Conservation (phyloP, 352 stramenopile species). For the Globisporangium solare region DNA sequence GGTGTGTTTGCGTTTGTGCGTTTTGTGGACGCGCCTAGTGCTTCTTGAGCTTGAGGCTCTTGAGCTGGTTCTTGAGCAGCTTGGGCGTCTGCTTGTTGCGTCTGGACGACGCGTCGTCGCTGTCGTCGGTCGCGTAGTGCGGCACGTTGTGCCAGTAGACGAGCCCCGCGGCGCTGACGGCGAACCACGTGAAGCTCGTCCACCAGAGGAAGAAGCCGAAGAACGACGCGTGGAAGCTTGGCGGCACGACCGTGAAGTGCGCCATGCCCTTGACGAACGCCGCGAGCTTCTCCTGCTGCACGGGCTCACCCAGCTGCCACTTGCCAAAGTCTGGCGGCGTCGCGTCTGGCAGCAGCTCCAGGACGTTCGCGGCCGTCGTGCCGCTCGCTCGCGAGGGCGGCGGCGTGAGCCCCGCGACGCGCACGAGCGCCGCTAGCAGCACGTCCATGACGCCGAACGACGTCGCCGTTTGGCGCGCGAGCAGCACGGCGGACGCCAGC, state of each 20-base stretch:
- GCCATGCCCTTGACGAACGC: slow-evolving; percentile 62
- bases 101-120: slow-evolving; percentile 2
- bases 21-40: slow-evolving; percentile 17
- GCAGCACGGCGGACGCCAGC: slow-evolving; percentile 37
- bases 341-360: slow-evolving; percentile 28
- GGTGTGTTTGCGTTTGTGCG: neutral
- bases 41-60: slow-evolving; percentile 63
- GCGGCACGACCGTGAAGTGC: slow-evolving; percentile 53
- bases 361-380: neutral
- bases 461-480: slow-evolving; percentile 50
- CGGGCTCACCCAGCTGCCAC: slow-evolving; percentile 51
- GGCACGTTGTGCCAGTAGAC: slow-evolving; percentile 72
- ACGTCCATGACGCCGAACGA: slow-evolving; percentile 39
- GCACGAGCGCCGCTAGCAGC: slow-evolving; percentile 22
- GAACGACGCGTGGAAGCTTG: slow-evolving; percentile 49
- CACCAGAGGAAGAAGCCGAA: slow-evolving; percentile 67
- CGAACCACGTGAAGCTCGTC: slow-evolving; percentile 53
- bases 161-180: slow-evolving; percentile 31
- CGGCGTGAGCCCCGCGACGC: slow-evolving; percentile 12
- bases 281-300: slow-evolving; percentile 36
- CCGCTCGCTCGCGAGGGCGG: slow-evolving; percentile 15
- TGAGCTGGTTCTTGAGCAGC: slow-evolving; percentile 68
- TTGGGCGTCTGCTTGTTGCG: slow-evolving; percentile 66
- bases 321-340: slow-evolving; percentile 42
- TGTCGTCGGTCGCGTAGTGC: slow-evolving; percentile 21